Percentiles rank a stretch among this genome's conserved stretches.
Evolutionary conservation across 192 early-diverging fungal genomes (phyloP).

Genomic region (Entrophospora sp.): DNA sequence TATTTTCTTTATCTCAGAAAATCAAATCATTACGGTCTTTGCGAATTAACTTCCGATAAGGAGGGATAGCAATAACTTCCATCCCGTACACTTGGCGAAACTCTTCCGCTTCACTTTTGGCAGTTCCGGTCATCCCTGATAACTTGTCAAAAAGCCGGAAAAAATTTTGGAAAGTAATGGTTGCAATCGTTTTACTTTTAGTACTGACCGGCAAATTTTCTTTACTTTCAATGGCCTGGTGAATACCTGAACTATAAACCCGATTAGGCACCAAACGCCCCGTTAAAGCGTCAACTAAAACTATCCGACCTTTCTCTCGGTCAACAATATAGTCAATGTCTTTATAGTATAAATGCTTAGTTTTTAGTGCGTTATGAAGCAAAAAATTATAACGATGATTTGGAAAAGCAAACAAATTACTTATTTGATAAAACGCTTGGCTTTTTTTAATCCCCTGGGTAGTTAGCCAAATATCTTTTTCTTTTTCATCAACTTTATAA

Average conservation of each 20-base stretch:
- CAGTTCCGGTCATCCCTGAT: conserved; percentile 7
- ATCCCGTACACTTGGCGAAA: conserved; percentile 2
- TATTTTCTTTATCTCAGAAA: conserved; percentile 6
- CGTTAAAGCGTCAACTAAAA: not conserved
- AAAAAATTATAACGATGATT: conserved; percentile 8
- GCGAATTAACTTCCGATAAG: conserved; percentile 6
- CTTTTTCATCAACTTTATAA: conserved; percentile 5
- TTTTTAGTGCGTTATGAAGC: not conserved
- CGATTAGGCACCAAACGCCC: conserved; percentile 4
- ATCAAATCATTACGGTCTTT: conserved; percentile 7
- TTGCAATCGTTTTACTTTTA: conserved; percentile 1
- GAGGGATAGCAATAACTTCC: conserved; percentile 1
- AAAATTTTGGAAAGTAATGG: conserved; percentile 2
- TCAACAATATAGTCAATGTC: conserved; percentile 1
- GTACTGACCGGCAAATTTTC: not conserved
- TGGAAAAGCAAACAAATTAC: not conserved
- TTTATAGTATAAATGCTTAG: conserved; percentile 9
- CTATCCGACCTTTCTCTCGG: not conserved
- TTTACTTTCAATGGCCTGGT: not conserved
- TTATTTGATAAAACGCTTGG: not conserved
- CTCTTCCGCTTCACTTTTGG: conserved; percentile 1
- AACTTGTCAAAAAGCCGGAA: conserved; percentile 2
- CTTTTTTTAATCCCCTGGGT: not conserved
- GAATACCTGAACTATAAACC: conserved; percentile 1
- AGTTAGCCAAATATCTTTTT: not conserved